phyloP scores from a whole-genome alignment of 768 basidiomycete genomes.

The Daedalea quercina region DNA sequence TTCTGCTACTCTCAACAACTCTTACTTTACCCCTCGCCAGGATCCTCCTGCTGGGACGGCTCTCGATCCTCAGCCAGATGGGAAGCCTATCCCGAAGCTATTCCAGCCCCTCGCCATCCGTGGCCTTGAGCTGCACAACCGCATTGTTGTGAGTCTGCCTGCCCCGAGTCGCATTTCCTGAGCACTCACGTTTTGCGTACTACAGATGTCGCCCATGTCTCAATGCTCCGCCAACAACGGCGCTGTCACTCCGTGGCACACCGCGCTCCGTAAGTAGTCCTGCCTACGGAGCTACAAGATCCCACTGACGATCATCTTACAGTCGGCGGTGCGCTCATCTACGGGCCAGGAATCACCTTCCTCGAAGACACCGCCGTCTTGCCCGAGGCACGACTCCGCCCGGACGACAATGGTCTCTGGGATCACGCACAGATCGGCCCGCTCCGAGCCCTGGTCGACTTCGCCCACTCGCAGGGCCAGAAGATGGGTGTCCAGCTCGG shows the following conservation, averaged over 20 bases:
- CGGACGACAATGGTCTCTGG: constrained; percentile 52
- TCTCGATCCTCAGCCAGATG: constrained; percentile 26
- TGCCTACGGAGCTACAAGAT: not conserved
- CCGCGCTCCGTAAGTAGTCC: constrained; percentile 33
- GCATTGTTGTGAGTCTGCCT: constrained; percentile 18
- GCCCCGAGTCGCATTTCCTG: not conserved
- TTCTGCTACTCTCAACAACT: constrained; percentile 30
- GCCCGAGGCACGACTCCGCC: constrained; percentile 56
- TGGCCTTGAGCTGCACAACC: constrained; percentile 24
- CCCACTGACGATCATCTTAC: not conserved
- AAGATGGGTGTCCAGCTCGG: constrained; percentile 69
- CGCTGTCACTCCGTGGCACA: constrained; percentile 45
- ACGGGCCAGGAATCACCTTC: constrained; percentile 49
- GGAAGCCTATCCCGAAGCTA: constrained; percentile 35
- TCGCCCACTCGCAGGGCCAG: constrained; percentile 61
- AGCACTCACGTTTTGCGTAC: not conserved
- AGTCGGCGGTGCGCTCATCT: constrained; percentile 46
- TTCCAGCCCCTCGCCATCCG: constrained; percentile 48
- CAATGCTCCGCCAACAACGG: constrained; percentile 54
- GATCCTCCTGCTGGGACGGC: constrained; percentile 37
- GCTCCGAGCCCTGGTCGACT: constrained; percentile 49
- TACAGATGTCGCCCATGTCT: constrained; percentile 45
- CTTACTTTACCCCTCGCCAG: constrained; percentile 44
- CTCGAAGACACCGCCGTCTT: constrained; percentile 64
- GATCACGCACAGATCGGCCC: constrained; percentile 43